phyloP scores from a whole-genome alignment of 768 basidiomycete genomes.

The Psilocybe sp. region DNA sequence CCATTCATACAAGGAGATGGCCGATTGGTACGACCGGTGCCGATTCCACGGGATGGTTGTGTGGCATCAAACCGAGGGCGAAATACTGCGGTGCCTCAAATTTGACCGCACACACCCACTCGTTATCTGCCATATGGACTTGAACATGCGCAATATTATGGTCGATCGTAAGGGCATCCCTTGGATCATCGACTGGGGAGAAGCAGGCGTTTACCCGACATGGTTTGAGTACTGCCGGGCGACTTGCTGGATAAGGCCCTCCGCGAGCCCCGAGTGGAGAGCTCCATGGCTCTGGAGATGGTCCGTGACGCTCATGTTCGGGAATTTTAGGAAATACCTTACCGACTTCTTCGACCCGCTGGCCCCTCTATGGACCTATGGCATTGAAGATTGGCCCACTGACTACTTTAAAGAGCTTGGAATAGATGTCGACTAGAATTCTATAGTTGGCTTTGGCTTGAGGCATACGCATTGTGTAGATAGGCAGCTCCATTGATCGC shows the following conservation, averaged over 20 bases:
- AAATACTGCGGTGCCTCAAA: background rate
- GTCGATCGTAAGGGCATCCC: conserved; percentile 10
- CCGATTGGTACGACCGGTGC: conserved; percentile 18
- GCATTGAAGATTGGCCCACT: no score
- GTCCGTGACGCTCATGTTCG: no score
- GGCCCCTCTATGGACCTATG: no score
- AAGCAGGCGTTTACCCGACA: conserved; percentile 13
- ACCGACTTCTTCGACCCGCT: no score
- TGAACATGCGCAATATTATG: conserved; percentile 16
- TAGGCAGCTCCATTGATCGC: no score
- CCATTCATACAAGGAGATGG: conserved; percentile 21
- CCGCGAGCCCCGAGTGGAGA: no score
- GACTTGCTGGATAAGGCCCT: background rate
- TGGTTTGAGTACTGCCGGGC: conserved; percentile 21
- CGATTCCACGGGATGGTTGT: conserved; percentile 1
- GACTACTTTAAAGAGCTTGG: no score
- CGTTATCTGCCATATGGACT: conserved; percentile 17
- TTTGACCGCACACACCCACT: conserved; percentile 17
- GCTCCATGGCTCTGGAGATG: no score
- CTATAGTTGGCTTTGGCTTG: no score
- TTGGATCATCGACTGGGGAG: conserved; percentile 21
- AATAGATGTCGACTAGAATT: no score
- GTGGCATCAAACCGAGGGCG: background rate
- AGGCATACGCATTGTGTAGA: no score
- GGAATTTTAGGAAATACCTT: no score